A percentile compares a stretch with the other conserved stretches of the same genome.
These are phyloP conservation scores for Apiospora sp. DNA, from an alignment of 2,329 filamentous ascomycete genomes.

Conservation along the genomic window DNA sequence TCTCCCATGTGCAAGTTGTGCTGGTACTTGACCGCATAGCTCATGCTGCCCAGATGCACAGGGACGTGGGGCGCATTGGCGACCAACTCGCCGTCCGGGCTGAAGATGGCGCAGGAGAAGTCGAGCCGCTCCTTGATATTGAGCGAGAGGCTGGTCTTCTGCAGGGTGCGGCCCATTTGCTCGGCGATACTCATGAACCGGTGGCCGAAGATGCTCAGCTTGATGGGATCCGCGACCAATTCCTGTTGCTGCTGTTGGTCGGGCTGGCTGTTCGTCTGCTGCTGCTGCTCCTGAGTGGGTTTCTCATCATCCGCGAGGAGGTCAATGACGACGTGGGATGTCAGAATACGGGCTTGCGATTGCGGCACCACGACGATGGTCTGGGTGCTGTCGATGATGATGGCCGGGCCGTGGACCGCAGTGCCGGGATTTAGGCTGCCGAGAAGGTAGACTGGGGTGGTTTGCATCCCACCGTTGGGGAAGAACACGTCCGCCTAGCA, in stretches of 20 bases:
- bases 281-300: conserved; percentile 46
- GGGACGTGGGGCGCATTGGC: conserved; percentile 79
- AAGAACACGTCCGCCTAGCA: conserved; percentile 36
- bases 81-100: conserved; percentile 74
- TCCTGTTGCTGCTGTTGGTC: conserved; percentile 57
- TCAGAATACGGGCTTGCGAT: conserved; percentile 53
- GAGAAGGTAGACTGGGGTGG: conserved; percentile 40
- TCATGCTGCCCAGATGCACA: conserved; percentile 79
- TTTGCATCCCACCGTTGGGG: conserved; percentile 37
- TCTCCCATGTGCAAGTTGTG: conserved; percentile 75
- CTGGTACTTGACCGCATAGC: conserved; percentile 74
- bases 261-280: conserved; percentile 48
- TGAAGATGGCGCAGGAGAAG: conserved; percentile 83
- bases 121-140: conserved; percentile 84
- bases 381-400: conserved; percentile 76
- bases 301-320: conserved; percentile 30
- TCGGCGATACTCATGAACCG: conserved; percentile 86
- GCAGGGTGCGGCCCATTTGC: conserved; percentile 79
- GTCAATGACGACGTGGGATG: conserved; percentile 48
- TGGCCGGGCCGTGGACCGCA: conserved; percentile 42
- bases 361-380: conserved; percentile 76
- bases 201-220: conserved; percentile 79
- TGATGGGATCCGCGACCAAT: conserved; percentile 74
- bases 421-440: conserved; percentile 33
- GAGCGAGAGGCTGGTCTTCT: conserved; percentile 78